Conservation (phyloP, 192 early-diverging fungal genomes). For the Gaertneriomyces sp. region DNA sequence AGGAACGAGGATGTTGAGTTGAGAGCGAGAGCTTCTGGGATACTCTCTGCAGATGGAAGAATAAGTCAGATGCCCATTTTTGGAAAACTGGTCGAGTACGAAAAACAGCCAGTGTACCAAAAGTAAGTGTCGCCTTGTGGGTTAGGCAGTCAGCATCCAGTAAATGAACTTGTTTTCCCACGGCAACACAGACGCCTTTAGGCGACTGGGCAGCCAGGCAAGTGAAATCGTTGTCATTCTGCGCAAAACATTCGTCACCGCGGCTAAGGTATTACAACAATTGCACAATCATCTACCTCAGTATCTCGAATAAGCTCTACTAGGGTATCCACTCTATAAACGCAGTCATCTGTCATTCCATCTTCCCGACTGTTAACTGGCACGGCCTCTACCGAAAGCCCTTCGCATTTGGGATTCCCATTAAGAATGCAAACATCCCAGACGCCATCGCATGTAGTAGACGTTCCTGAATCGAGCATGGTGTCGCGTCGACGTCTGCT, state of each 20-base stretch:
- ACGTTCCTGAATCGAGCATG: too few species aligned
- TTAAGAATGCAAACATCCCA: too few species aligned
- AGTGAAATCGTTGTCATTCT: not conserved
- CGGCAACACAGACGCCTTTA: slow-evolving; percentile 5
- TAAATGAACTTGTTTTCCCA: slow-evolving; percentile 10
- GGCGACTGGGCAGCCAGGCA: slow-evolving; percentile 6
- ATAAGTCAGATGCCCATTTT: not conserved
- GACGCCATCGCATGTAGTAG: too few species aligned
- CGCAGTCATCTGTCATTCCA: not conserved
- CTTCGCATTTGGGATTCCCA: too few species aligned
- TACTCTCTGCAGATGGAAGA: slow-evolving; percentile 4
- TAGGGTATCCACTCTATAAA: slow-evolving; percentile 4
- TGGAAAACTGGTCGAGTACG: not conserved
- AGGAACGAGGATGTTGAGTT: slow-evolving; percentile 24
- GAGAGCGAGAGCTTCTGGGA: slow-evolving; percentile 22
- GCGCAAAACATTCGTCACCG: not conserved
- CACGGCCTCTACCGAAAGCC: too few species aligned
- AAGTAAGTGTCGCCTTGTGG: slow-evolving; percentile 11
- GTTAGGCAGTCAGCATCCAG: slow-evolving; percentile 11
- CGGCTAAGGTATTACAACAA: not conserved
- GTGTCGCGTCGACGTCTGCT: too few species aligned
- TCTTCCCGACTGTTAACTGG: too few species aligned
- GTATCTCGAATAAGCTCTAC: not conserved
- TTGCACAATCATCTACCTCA: not conserved
- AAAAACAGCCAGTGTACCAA: slow-evolving; percentile 7